phyloP scores from a whole-genome alignment of 1,139 yeast genomes.

The Pichia inconspicua region DNA sequence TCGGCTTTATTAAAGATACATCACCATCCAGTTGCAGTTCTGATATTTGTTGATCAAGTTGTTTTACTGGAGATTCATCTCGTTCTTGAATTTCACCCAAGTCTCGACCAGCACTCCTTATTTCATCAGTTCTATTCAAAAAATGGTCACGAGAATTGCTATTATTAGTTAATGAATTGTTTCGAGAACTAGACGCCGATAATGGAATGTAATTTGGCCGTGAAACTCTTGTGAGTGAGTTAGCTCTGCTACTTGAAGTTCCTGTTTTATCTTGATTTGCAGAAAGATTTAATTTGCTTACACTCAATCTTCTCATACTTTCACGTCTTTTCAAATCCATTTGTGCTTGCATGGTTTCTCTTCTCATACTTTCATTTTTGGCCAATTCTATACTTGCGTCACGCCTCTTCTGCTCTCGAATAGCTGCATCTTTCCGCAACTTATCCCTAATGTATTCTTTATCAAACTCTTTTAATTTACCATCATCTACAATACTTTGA shows the following conservation, averaged over 20 bases:
- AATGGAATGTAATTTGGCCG: not conserved
- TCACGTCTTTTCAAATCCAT: not conserved
- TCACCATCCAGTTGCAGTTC: not conserved
- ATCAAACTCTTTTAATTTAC: conserved; percentile 22
- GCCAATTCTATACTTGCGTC: not conserved
- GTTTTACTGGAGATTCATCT: not conserved
- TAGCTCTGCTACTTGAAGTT: not conserved
- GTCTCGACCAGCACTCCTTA: not conserved
- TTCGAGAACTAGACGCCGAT: conserved; percentile 1
- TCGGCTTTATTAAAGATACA: not conserved
- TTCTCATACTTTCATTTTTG: conserved; percentile 6
- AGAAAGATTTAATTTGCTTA: not conserved
- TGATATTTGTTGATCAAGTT: not conserved
- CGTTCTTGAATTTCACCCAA: not conserved
- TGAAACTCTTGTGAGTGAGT: not conserved
- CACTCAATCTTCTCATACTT: not conserved
- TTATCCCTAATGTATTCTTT: conserved; percentile 23
- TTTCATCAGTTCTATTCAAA: conserved; percentile 5
- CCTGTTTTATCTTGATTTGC: not conserved
- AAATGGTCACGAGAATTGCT: not conserved
- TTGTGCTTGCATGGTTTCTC: conserved; percentile 1
- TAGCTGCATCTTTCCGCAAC: conserved; percentile 12
- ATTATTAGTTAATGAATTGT: conserved; percentile 6
- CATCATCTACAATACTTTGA: conserved; percentile 21
- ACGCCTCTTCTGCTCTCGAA: not conserved